Evolutionary conservation across 2,329 filamentous ascomycete species (phyloP).

Genomic region (Diaporthe batatas): DNA sequence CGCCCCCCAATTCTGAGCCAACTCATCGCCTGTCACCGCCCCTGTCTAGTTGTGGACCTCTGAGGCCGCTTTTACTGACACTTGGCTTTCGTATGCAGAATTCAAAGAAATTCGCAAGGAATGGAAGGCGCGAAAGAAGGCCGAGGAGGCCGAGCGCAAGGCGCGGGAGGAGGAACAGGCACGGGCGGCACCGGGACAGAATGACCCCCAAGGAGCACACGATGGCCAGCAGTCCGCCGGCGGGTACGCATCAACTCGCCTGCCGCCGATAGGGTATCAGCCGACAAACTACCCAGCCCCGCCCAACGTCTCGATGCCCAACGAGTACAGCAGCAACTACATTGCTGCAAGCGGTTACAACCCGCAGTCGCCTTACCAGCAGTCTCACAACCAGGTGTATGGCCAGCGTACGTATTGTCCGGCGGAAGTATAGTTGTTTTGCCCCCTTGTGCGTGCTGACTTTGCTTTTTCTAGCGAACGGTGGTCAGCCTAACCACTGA

Average conservation of each 20-base stretch:
- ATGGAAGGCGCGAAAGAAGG: constrained; percentile 99
- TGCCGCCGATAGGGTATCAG: constrained; percentile 83
- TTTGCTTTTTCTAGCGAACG: constrained; percentile 47
- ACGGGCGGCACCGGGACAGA: constrained; percentile 65
- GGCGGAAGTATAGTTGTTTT: constrained; percentile 14
- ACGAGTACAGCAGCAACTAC: constrained; percentile 68
- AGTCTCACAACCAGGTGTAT: constrained; percentile 70
- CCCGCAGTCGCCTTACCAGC: constrained; percentile 70
- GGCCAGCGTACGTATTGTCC: constrained; percentile 63
- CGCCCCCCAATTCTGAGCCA: neutral
- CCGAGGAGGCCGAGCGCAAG: constrained; percentile 91
- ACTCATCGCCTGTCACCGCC: neutral
- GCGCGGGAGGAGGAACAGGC: constrained; percentile 88
- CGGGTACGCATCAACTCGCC: constrained; percentile 72
- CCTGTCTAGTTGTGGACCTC: neutral
- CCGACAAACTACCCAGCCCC: constrained; percentile 76
- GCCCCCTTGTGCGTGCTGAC: constrained; percentile 46
- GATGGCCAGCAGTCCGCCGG: constrained; percentile 68
- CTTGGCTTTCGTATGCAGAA: constrained; percentile 67
- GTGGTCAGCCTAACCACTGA: constrained; percentile 45
- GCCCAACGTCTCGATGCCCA: constrained; percentile 64
- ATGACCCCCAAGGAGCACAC: constrained; percentile 62
- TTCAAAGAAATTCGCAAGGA: constrained; percentile 99
- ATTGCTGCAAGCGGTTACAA: constrained; percentile 64
- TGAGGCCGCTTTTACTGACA: constrained; percentile 44